Evolutionary conservation across 768 basidiomycete genomes (phyloP).

Genomic region (Russula compacta): DNA sequence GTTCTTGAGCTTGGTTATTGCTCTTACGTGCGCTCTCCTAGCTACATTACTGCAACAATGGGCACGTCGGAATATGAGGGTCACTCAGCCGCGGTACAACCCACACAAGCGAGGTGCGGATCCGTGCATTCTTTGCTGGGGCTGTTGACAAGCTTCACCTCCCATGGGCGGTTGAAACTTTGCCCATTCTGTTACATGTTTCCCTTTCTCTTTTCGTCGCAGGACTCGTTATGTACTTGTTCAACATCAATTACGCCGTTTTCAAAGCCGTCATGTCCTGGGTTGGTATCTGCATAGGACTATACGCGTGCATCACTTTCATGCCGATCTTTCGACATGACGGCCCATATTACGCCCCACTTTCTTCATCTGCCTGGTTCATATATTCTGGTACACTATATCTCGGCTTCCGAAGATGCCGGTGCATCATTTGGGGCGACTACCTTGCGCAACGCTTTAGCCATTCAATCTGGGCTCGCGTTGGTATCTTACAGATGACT

Average conservation of each 20-base stretch:
- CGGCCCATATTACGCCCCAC: background rate
- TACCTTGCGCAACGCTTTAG: background rate
- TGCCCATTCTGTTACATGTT: background rate
- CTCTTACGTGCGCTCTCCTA: too few species aligned
- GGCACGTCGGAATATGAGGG: too few species aligned
- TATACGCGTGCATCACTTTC: too few species aligned
- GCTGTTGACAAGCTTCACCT: background rate
- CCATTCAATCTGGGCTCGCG: background rate
- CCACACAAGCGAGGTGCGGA: too few species aligned
- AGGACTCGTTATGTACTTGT: too few species aligned
- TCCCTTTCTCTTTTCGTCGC: background rate
- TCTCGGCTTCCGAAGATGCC: background rate
- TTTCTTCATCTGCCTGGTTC: background rate
- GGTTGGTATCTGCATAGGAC: too few species aligned
- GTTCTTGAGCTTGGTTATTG: too few species aligned
- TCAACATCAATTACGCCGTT: background rate
- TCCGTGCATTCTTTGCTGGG: too few species aligned
- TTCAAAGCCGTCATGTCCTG: too few species aligned
- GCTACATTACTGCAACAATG: too few species aligned
- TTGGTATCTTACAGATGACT: background rate
- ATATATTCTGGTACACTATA: background rate
- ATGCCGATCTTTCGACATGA: too few species aligned
- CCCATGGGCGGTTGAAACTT: background rate
- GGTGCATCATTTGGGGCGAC: background rate
- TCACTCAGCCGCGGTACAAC: too few species aligned